Evolutionary conservation across 208 protist genomes (phyloP), one percentile per base, ranked within the genome.

Genomic region (Tetramitus jugosus): DNA sequence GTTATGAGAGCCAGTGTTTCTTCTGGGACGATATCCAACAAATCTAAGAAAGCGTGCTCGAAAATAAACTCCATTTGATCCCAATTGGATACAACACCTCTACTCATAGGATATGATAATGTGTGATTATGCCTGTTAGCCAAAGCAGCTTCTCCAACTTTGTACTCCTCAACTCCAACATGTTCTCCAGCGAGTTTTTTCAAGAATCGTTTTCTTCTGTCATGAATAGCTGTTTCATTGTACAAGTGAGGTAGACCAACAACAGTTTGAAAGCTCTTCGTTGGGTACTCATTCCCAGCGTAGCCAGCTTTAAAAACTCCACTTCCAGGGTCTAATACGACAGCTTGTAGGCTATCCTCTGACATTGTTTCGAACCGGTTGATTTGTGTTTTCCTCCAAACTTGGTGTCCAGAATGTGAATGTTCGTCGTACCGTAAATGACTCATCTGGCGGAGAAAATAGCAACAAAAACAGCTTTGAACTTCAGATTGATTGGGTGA

Each of bases 121-220:
- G n/a, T 3, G 23, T n/a, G n/a, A 33, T 3, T 14, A 26, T 33
- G n/a, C 49, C 60, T 49, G 69, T 88, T 83, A 53, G 62, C 72
- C 68, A 90, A 82, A 17, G 87, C 88, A 76, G 93, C 86, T 31
- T 91, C 83, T 40, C 87, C 87, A 26, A 92, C 76, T 26, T 42
- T 17, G 71, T 84, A 92, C n/a, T 74, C 43, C 26, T 74, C 42
- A 35, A 20, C 23, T 33, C n/a, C n/a, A 33, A 33, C 56, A 26
- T 10, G 14, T 56, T 56, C 49, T 10, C 49, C 20, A 33, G 49
- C 23, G 10, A 29, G 0, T 49, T 71, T 71, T 14, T 13, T 33
- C 17, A 37, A 7, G 23, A 49, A 13, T 31, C 31, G 17, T 49
- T 37, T 46, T 10, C 31, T 40, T 49, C 65, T 46, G n/a, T 45